These are phyloP conservation scores for Carallia brachiata DNA, from an alignment of 345 rosid species.

Conservation along the genomic window DNA sequence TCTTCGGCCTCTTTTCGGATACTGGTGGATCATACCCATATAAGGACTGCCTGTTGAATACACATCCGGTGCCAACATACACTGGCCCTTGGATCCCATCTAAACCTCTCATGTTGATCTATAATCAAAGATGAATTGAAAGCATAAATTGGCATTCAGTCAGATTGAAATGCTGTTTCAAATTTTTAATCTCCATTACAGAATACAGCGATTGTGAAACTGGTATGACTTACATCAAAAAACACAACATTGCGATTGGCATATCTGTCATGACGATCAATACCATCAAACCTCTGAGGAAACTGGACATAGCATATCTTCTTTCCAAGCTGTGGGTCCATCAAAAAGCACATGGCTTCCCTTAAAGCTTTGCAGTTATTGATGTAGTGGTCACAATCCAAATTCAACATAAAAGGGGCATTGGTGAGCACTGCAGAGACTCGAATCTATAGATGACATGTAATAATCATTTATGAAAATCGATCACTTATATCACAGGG, in stretches of 20 bases:
- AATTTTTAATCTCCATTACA: background rate
- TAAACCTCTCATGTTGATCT: conserved; percentile 93
- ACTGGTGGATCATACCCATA: conserved; percentile 94
- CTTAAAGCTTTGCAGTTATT: conserved; percentile 87
- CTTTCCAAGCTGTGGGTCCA: conserved; percentile 97
- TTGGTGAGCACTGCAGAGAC: conserved; percentile 96
- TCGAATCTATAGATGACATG: conserved; percentile 52
- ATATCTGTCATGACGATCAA: conserved; percentile 89
- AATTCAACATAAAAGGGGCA: conserved; percentile 85
- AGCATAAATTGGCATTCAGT: background rate
- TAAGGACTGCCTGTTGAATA: conserved; percentile 87
- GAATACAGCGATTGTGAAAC: background rate
- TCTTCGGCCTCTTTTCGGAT: conserved; percentile 81
- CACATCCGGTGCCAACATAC: conserved; percentile 95
- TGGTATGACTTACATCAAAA: conserved; percentile 63
- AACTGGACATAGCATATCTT: conserved; percentile 96
- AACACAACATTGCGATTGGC: conserved; percentile 91
- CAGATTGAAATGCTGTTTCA: background rate
- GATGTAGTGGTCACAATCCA: conserved; percentile 96
- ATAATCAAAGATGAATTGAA: conserved; percentile 1
- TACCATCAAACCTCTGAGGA: conserved; percentile 97
- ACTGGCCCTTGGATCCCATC: conserved; percentile 98
- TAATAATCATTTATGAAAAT: background rate
- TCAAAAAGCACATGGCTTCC: conserved; percentile 96
- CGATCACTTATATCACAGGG: background rate